Base-by-base conservation (phyloP, 2,329 filamentous ascomycete genomes). In the Diaporthe helianthi region DNA sequence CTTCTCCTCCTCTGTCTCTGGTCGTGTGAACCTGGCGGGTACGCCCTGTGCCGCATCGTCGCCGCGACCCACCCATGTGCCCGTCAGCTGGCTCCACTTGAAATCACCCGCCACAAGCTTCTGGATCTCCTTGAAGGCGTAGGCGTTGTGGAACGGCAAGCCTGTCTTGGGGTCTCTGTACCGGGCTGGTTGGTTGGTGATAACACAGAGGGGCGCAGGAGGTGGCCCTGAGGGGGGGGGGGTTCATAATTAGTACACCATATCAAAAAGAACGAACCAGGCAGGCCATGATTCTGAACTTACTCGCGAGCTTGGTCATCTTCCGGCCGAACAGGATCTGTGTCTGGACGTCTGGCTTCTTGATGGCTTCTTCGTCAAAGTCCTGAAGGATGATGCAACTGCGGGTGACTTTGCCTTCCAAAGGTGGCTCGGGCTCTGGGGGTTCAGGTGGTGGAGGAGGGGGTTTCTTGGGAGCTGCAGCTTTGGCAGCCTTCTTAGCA, bases 81-180 rank as follows among this genome's bases (percentile, higher is more conserved):
- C 94, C 36, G 97, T 80, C 73, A 96, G 84, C 36, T 84, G 85
- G 77, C 94, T 97, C 92, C 93, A 99, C 69, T 88, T 88, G 78
- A 94, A 94, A 53, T 93, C 89, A 52, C 93, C 92, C 1, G 84
- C 86, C 65, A 88, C 81, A 17, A 97, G 85, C 67, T 90, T 88
- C 75, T 93, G 91, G 54, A 98, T 91, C 78, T 97, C 90, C 74
- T 89, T 89, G 80, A 94, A 98, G 0, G 94, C 94, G 72, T 90
- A 87, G 52, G 89, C 83, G 77, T 95, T 95, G 72, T 89, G 87
- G 80, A 95, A 99, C 0, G 90, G 89, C 19, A 98, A 85, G 0
- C 93, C 92, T 0, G 95, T 98, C 73, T 88, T 87, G 0, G 94
- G 93, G 78, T 99, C 96, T 29, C 90, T 88, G 79, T 97, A 98